Base-by-base conservation (phyloP, 169 alveolate species). In the Eimeria nieschulzi region DNA sequence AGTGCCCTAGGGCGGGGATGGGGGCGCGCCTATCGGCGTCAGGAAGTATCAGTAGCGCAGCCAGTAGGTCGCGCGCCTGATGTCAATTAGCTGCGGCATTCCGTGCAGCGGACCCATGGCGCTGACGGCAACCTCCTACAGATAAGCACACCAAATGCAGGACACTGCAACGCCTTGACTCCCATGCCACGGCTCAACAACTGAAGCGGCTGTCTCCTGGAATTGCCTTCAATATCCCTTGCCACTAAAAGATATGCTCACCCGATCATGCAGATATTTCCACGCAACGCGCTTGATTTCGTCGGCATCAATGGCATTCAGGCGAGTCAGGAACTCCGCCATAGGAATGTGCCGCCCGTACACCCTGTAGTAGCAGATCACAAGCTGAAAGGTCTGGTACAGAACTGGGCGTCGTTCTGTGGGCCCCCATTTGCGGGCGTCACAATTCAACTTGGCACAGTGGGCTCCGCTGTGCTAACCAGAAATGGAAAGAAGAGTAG, bases 211-310 rank as follows among this genome's bases (percentile, higher is more conserved):
- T 66, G 46, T 21, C 68, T 9, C 23, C 17, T 59, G 68, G 23
- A 15, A n/a, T 15, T 59, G 68, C 68, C 23, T n/a, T 59, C n/a
- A n/a, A 15, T 21, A 10, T 23, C n/a, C n/a, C n/a, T n/a, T n/a
- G n/a, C n/a, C n/a, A n/a, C n/a, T n/a, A n/a, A n/a, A n/a, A n/a
- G 59, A 26, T 8, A 8, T 7, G 17, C 88, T 80, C 90, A 93
- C 95, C 19, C 94, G 55, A 91, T 96, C 97, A 84, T 96, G 97
- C 64, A 96, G 92, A 87, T 95, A 95, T 83, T 96, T 96, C 97
- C 97, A 96, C 21, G 97, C 97, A 33, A 96, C 97, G 61, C 97
- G 72, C 78, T 96, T 96, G 33, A 96, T 95, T 87, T 96, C 97
- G 73, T 96, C 97, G 9, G 97, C 95, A 92, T 96, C 97, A 25